Base-by-base conservation (phyloP, 805 yeast genomes). In the Lipomyces spencermartinsiae region DNA sequence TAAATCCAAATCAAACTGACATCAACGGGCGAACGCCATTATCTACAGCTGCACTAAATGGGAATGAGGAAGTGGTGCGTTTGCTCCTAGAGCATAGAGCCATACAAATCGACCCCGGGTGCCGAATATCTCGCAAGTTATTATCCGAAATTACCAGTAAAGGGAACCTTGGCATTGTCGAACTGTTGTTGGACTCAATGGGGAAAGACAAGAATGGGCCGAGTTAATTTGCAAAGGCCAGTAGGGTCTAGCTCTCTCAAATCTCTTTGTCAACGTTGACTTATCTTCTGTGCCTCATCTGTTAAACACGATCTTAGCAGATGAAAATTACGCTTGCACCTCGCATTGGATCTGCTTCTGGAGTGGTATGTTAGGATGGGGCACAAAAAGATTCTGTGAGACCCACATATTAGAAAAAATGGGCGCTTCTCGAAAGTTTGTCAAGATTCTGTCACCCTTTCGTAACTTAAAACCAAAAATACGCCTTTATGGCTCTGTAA, bases 131-230 rank as follows among this genome's bases (percentile, higher is more conserved):
- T 49, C 54, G 54, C 2, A 49, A 49, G 54, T 49, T 4, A 9
- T 49, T 49, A 49, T 14, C 54, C 54, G 12, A 49, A 16, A 49
- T 49, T 49, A 3, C 54, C 54, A 49, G 8, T 7, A 14, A 49
- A 14, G 54, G 54, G 25, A 9, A 49, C 54, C 29, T 49, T 49
- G 14, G 54, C 54, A 49, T 49, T 49, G 54, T 49, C 19, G 14
- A 2, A 49, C 54, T 49, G 54, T 49, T 49, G 54, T 49, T 49
- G 25, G 54, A 49, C 19, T 49, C 54, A 49, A 49, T 49, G 14
- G 54, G 54, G 54, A 49, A 49, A 49, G 54, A 49, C 54, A 49
- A 49, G 54, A 14, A 49, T 49, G 54, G 54, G 54, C 54, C 54
- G 54, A 49, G 54, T 49, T 49, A 49, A 49, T 49, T 49, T 7